phyloP scores from a whole-genome alignment of 495 filamentous ascomycete species.

The Aspergillus panamensis region DNA sequence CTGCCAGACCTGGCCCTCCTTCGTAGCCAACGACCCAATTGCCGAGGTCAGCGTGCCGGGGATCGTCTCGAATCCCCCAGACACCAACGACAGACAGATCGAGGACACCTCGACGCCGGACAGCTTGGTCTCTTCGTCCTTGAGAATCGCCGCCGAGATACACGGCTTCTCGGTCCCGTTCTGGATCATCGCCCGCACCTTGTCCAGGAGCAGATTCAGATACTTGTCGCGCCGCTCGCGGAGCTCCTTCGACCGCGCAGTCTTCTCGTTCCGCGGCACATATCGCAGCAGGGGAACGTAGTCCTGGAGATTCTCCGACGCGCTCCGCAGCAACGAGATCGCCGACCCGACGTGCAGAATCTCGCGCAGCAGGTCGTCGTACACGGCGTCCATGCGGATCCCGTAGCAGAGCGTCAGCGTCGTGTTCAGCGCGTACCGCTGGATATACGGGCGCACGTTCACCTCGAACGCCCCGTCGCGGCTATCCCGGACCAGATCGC shows the following conservation, averaged over 20 bases:
- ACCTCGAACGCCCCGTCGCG: constrained; percentile 36
- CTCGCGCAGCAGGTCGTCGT: constrained; percentile 47
- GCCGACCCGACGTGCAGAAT: constrained; percentile 49
- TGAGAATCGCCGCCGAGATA: constrained; percentile 48
- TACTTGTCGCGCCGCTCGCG: constrained; percentile 45
- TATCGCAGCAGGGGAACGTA: constrained; percentile 48
- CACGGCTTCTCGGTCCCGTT: constrained; percentile 52
- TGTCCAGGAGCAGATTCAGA: constrained; percentile 44
- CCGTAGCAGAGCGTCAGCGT: constrained; percentile 53
- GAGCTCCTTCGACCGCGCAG: constrained; percentile 41
- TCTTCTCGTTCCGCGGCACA: constrained; percentile 48
- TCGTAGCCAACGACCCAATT: constrained; percentile 47
- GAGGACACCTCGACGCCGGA: constrained; percentile 47
- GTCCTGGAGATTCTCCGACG: constrained; percentile 51
- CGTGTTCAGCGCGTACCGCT: constrained; percentile 50
- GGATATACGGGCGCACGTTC: constrained; percentile 42
- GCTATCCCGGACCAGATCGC: constrained; percentile 44
- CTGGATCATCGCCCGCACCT: constrained; percentile 46
- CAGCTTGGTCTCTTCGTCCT: constrained; percentile 49
- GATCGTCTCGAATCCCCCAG: constrained; percentile 52
- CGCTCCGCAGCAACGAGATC: constrained; percentile 46
- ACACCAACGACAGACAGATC: constrained; percentile 49
- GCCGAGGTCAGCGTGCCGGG: constrained; percentile 46
- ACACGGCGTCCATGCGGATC: constrained; percentile 51
- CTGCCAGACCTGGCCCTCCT: constrained; percentile 48